phyloP scores from a whole-genome alignment of 2,329 filamentous ascomycete genomes.

The Diaporthe vexans region DNA sequence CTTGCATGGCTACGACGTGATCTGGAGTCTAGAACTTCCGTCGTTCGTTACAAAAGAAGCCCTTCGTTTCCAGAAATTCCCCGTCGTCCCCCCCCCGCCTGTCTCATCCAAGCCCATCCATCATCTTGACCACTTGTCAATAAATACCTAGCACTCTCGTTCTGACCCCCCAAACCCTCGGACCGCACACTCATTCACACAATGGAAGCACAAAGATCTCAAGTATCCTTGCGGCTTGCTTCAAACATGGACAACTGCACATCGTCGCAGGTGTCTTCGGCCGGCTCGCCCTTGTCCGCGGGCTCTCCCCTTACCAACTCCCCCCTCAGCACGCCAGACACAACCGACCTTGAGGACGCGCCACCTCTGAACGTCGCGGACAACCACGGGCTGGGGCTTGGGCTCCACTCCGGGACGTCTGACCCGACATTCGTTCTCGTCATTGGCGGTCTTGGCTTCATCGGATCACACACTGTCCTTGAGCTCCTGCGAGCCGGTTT shows the following conservation, averaged over 20 bases:
- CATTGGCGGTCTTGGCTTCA: slow-evolving; percentile 68
- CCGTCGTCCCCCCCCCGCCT: neutral
- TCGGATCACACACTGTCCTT: slow-evolving; percentile 68
- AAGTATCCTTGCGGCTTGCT: neutral
- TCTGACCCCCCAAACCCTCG: neutral
- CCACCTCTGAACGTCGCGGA: slow-evolving; percentile 34
- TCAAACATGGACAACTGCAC: slow-evolving; percentile 41
- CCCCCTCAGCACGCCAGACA: slow-evolving; percentile 41
- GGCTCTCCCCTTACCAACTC: slow-evolving; percentile 43
- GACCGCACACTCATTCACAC: slow-evolving; percentile 2
- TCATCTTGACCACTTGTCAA: neutral
- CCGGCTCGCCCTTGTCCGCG: slow-evolving; percentile 37
- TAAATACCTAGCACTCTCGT: slow-evolving; percentile 12
- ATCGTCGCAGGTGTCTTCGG: slow-evolving; percentile 34
- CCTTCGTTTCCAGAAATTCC: slow-evolving; percentile 25
- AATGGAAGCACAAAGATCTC: slow-evolving; percentile 18
- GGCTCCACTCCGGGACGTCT: slow-evolving; percentile 35
- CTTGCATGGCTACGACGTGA: slow-evolving; percentile 27
- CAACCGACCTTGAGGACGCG: slow-evolving; percentile 42
- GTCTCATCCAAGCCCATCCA: slow-evolving; percentile 1
- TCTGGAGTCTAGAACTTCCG: slow-evolving; percentile 23
- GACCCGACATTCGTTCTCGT: slow-evolving; percentile 57
- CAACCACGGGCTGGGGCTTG: slow-evolving; percentile 36
- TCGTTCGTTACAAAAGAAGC: slow-evolving; percentile 40
- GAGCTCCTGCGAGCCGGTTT: slow-evolving; percentile 67